Base-by-base conservation (phyloP, 2,329 filamentous ascomycete species). In the Neofusicoccum umdonicola region DNA sequence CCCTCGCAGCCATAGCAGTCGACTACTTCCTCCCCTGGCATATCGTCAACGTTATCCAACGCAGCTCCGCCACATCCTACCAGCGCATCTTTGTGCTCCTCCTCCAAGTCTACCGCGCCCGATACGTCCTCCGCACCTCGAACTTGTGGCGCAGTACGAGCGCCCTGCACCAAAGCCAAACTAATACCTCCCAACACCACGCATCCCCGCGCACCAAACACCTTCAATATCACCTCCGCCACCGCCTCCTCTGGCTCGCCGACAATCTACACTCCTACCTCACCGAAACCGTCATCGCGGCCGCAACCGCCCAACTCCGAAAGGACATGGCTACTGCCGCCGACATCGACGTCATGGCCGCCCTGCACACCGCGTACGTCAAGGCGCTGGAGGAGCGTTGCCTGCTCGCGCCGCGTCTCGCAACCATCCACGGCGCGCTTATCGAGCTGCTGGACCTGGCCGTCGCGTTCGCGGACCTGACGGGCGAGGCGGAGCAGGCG, bases 331-430 rank as follows among this genome's bases (percentile, higher is more conserved):
- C 78, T 13, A 78, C 80, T 5, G 87, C 91, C 0, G 82, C 84
- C 31, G 92, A 94, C 69, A 87, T 97, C 9, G 92, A 97, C 72
- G 85, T 85, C 31, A 96, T 97, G 91, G 88, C 93, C 31, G 77
- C 78, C 1, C 83, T 88, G 0, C 93, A 97, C 73, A 78, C 84
- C 4, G 73, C 76, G 0, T 94, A 90, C 70, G 79, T 90, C 50
- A 82, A 81, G 50, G 83, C 83, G 1, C 78, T 95, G 11, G 80
- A 88, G 64, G 84, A 87, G 37, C 88, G 92, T 68, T 87, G 90
- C 9, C 85, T 95, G 27, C 83, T 96, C 0, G 87, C 89, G 0
- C 78, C 82, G 15, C 89, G 88, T 62, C 78, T 97, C 3, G 82
- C 83, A 15, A 88, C 90, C 0, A 90, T 97, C 41, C 84, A 87